These are phyloP conservation scores for Turnera subulata DNA, from an alignment of 345 rosid genomes.

Conservation along the genomic window DNA sequence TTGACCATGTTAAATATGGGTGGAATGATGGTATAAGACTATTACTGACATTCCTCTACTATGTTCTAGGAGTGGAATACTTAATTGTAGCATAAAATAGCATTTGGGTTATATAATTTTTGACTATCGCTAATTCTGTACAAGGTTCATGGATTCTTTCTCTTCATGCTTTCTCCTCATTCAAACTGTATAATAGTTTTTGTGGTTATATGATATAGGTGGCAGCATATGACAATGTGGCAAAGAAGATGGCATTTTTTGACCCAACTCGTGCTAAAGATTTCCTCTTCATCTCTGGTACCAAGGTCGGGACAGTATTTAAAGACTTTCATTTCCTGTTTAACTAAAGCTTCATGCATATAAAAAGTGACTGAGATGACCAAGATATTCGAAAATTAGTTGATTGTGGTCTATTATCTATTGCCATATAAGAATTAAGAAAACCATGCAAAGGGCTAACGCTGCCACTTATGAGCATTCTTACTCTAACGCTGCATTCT, in stretches of 20 bases:
- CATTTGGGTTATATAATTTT: too few species aligned
- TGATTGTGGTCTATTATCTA: background rate
- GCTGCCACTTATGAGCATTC: too few species aligned
- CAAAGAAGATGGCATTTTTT: slow-evolving; percentile 92
- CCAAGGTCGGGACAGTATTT: slow-evolving; percentile 49
- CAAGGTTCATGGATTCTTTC: background rate
- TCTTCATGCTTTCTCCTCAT: background rate
- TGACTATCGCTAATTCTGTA: too few species aligned
- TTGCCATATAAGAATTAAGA: background rate
- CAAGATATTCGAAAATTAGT: too few species aligned
- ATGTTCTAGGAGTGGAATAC: background rate
- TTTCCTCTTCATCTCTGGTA: slow-evolving; percentile 96
- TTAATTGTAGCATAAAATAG: too few species aligned
- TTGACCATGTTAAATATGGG: background rate
- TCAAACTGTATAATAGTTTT: background rate
- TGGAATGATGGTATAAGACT: background rate
- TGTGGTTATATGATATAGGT: slow-evolving; percentile 41
- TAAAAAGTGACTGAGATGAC: too few species aligned
- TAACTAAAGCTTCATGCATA: too few species aligned
- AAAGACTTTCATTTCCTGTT: background rate
- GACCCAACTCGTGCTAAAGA: slow-evolving; percentile 84
- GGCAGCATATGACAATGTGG: slow-evolving; percentile 82
- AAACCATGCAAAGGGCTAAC: too few species aligned
- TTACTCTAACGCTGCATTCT: too few species aligned
- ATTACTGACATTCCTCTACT: background rate